A percentile compares a stretch with the other conserved stretches of the same genome.
These are phyloP conservation scores for Tricholoma furcatifolium DNA, from an alignment of 768 basidiomycete genomes.

Conservation along the genomic window DNA sequence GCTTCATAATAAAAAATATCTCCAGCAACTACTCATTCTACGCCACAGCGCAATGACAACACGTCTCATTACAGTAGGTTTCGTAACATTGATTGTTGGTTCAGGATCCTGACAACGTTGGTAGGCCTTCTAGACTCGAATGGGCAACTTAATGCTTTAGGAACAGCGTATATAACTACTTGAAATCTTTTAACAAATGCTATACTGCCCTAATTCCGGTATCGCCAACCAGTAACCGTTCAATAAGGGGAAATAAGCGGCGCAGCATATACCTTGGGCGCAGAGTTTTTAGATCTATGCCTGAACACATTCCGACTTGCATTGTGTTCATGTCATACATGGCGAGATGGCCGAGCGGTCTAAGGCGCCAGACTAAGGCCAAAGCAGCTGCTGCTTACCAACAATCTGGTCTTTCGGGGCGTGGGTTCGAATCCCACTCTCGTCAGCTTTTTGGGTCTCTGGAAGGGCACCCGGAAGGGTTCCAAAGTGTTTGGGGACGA, in stretches of 20 bases:
- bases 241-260: too few relatives aligned
- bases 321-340: too few relatives aligned
- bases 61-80: constrained; percentile 21
- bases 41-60: constrained; percentile 19
- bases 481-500: too few relatives aligned
- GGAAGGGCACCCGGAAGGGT: too few relatives aligned
- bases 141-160: constrained; percentile 20
- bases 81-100: not conserved
- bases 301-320: too few relatives aligned
- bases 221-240: too few relatives aligned
- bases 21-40: not conserved
- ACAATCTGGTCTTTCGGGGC: constrained; percentile 29
- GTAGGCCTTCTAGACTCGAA: constrained; percentile 21
- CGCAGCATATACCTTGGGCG: too few relatives aligned
- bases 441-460: constrained; percentile 18
- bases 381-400: constrained; percentile 9
- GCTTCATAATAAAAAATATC: not conserved
- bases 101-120: not conserved
- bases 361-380: constrained; percentile 71
- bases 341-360: constrained; percentile 74
- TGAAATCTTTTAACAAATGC: not conserved
- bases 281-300: too few relatives aligned
- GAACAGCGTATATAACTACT: constrained; percentile 17
- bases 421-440: constrained; percentile 43
- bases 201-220: too few relatives aligned